Evolutionary conservation across 208 protist species (phyloP).

Genomic region (Leishmania amazonensis): DNA sequence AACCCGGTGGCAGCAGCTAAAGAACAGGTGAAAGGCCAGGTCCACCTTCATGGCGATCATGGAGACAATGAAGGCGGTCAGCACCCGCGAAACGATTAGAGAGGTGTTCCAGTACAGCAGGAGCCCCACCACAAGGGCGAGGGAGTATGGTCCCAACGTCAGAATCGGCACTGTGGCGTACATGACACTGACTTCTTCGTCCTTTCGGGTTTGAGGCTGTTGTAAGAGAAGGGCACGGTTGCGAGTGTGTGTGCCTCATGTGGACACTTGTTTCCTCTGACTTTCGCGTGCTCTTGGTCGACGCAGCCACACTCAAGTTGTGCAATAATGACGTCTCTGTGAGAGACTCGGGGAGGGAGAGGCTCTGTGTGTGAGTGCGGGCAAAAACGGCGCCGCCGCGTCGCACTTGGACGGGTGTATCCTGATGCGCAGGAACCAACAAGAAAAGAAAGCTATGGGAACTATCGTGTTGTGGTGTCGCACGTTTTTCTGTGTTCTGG

Average conservation of each 20-base stretch:
- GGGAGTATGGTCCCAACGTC: conserved; percentile 18
- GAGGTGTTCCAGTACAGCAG: conserved; percentile 68
- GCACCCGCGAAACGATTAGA: conserved; percentile 23
- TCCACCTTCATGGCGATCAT: conserved; percentile 27
- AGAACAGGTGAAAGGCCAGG: conserved; percentile 24
- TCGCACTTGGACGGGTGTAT: not conserved
- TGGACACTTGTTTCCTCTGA: not conserved
- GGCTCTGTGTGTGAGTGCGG: not conserved
- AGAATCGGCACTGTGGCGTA: conserved; percentile 9
- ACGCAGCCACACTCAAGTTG: not conserved
- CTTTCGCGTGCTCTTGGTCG: not conserved
- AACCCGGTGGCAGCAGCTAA: conserved; percentile 18
- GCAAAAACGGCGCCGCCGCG: not conserved
- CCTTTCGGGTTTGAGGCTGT: not conserved
- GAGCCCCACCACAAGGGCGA: conserved; percentile 19
- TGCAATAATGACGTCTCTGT: not conserved
- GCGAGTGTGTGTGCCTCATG: not conserved
- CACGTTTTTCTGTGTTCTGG: not conserved
- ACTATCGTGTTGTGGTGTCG: not conserved
- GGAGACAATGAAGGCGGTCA: conserved; percentile 29
- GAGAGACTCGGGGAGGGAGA: not conserved
- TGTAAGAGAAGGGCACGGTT: not conserved
- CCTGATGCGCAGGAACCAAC: not conserved
- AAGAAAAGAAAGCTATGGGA: not conserved
- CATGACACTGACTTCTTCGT: conserved; percentile 8